A percentile compares a stretch with the other conserved stretches of the same genome.
These are phyloP conservation scores for Carex myosuroides DNA, from an alignment of 176 grass and related monocot species.

Conservation along the genomic window DNA sequence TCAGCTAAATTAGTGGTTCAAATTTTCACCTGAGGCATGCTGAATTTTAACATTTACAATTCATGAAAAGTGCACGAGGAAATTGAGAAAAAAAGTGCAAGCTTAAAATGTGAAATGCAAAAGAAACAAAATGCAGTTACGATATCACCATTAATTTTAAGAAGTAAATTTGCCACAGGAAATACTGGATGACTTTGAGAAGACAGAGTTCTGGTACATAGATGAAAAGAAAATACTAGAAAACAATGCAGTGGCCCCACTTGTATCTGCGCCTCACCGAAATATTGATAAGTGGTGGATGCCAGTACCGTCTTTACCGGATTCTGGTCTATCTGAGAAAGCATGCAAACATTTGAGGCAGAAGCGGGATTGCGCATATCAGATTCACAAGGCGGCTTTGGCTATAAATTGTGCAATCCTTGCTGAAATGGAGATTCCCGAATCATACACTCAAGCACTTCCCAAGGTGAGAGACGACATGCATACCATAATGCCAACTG, in stretches of 20 bases:
- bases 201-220: conserved; percentile 89
- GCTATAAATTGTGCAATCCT: conserved; percentile 73
- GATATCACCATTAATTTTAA: background rate
- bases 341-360: conserved; percentile 51
- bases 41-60: background rate
- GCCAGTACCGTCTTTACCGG: conserved; percentile 63
- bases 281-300: conserved; percentile 84
- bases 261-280: conserved; percentile 31
- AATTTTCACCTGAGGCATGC: background rate
- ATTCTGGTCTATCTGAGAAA: conserved; percentile 52
- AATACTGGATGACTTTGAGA: conserved; percentile 68
- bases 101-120: background rate
- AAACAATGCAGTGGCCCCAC: conserved; percentile 24
- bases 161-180: conserved; percentile 33
- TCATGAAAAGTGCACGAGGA: background rate
- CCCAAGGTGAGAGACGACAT: conserved; percentile 43
- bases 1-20: background rate
- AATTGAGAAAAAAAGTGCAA: background rate
- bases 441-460: conserved; percentile 54
- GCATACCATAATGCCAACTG: background rate
- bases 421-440: conserved; percentile 56
- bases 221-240: conserved; percentile 44
- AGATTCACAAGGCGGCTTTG: conserved; percentile 90
- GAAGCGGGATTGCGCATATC: conserved; percentile 66
- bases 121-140: background rate